phyloP scores from a whole-genome alignment of 2,329 filamentous ascomycete species.

The Exophiala sp. region DNA sequence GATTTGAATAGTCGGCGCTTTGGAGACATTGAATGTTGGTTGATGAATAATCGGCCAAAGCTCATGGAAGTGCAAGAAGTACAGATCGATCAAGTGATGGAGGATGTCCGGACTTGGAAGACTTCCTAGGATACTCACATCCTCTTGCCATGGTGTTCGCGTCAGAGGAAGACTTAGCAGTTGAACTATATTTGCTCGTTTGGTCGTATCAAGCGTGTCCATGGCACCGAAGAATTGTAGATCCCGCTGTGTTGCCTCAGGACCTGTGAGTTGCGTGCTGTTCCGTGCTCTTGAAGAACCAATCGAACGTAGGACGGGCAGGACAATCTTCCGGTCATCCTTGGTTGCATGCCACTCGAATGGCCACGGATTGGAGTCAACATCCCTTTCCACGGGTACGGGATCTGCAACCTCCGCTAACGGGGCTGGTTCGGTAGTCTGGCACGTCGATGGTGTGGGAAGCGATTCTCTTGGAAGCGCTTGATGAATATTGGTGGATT shows the following conservation, averaged over 20 bases:
- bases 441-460: background rate
- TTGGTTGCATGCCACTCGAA: constrained; percentile 3
- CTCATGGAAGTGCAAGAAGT: constrained; percentile 9
- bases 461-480: background rate
- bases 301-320: background rate
- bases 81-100: constrained; percentile 6
- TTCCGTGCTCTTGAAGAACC: background rate
- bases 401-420: constrained; percentile 1
- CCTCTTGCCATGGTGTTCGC: constrained; percentile 5
- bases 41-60: constrained; percentile 8
- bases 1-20: constrained; percentile 5
- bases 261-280: background rate
- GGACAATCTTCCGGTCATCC: background rate
- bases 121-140: background rate
- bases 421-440: background rate
- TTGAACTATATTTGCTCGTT: constrained; percentile 2
- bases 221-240: background rate
- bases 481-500: background rate
- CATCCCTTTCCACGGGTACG: constrained; percentile 1
- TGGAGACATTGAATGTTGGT: constrained; percentile 6
- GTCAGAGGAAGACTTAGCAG: constrained; percentile 5
- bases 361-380: constrained; percentile 4
- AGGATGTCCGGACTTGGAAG: constrained; percentile 3
- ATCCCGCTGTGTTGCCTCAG: background rate
- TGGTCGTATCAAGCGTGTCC: background rate